Evolutionary conservation across 2,329 filamentous ascomycete species (phyloP).

Genomic region (Beauveria sp.): DNA sequence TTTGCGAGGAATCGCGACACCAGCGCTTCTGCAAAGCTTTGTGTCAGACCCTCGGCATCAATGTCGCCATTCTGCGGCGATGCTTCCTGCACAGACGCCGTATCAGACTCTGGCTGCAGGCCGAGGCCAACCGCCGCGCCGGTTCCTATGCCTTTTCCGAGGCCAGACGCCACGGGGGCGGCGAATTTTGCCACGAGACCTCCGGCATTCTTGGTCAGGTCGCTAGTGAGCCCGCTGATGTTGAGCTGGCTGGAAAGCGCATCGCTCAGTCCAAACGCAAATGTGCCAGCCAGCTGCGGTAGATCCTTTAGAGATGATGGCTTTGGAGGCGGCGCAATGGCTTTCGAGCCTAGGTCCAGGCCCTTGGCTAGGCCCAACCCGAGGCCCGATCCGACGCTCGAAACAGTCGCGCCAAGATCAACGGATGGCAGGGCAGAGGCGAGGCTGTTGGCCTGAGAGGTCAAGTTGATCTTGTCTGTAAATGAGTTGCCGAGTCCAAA

Average conservation of each 20-base stretch:
- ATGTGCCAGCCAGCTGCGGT: slow-evolving; percentile 14
- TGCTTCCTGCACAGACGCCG: neutral
- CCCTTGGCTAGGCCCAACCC: slow-evolving; percentile 16
- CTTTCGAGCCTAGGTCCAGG: slow-evolving; percentile 13
- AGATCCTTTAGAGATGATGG: slow-evolving; percentile 10
- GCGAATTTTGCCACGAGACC: slow-evolving; percentile 10
- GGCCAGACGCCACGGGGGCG: slow-evolving; percentile 18
- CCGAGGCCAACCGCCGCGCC: slow-evolving; percentile 21
- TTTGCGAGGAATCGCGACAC: slow-evolving; percentile 25
- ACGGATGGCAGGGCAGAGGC: slow-evolving; percentile 6
- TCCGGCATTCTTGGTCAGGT: neutral
- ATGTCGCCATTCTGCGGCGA: slow-evolving; percentile 7
- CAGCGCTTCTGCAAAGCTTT: slow-evolving; percentile 21
- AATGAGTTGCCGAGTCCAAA: slow-evolving; percentile 2
- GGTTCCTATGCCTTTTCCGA: slow-evolving; percentile 21
- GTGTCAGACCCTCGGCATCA: slow-evolving; percentile 16
- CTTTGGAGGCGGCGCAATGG: slow-evolving; percentile 1
- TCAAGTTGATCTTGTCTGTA: slow-evolving; percentile 9
- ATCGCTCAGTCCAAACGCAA: slow-evolving; percentile 18
- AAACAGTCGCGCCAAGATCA: slow-evolving; percentile 13
- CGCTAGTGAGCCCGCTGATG: slow-evolving; percentile 9
- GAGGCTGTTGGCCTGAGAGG: slow-evolving; percentile 2
- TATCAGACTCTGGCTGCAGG: slow-evolving; percentile 18
- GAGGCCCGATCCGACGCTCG: slow-evolving; percentile 14
- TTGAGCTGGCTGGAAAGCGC: slow-evolving; percentile 16